phyloP scores from a whole-genome alignment of 768 basidiomycete genomes.

The Cubamyces lactineus region DNA sequence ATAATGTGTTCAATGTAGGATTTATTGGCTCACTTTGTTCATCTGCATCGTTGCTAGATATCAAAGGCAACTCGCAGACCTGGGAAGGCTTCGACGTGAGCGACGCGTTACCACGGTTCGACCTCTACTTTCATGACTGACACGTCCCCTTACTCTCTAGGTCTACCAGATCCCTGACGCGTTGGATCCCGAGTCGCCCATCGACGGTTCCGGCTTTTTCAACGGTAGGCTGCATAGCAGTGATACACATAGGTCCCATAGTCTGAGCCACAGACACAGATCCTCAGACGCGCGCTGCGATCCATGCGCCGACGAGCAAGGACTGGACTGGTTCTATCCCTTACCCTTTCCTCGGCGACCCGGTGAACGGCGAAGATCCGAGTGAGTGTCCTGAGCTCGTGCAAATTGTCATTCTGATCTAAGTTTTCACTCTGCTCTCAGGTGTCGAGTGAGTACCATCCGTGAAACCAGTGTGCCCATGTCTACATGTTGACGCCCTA shows the following conservation, averaged over 20 bases:
- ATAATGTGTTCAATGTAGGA: too few relatives aligned
- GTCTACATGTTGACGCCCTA: background rate
- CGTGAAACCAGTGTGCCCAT: background rate
- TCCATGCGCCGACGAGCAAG: constrained; percentile 69
- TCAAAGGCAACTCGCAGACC: background rate
- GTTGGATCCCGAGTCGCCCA: constrained; percentile 50
- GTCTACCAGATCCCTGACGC: constrained; percentile 34
- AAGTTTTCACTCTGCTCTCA: constrained; percentile 15
- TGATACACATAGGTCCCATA: background rate
- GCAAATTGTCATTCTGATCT: background rate
- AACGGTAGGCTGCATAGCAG: constrained; percentile 50
- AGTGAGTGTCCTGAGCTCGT: constrained; percentile 33
- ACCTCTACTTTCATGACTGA: background rate
- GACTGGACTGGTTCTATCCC: constrained; percentile 41
- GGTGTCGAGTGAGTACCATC: constrained; percentile 38
- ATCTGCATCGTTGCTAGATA: background rate
- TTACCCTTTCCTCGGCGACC: constrained; percentile 35
- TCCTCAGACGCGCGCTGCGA: constrained; percentile 53
- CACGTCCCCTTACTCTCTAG: constrained; percentile 10
- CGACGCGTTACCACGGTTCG: background rate
- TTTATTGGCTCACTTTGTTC: background rate
- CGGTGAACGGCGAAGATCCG: constrained; percentile 32
- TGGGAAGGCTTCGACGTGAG: constrained; percentile 24
- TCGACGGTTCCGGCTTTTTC: constrained; percentile 59
- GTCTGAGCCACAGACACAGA: constrained; percentile 40